Base-by-base conservation (phyloP, 2,329 filamentous ascomycete species). In the Monilinia polystroma region DNA sequence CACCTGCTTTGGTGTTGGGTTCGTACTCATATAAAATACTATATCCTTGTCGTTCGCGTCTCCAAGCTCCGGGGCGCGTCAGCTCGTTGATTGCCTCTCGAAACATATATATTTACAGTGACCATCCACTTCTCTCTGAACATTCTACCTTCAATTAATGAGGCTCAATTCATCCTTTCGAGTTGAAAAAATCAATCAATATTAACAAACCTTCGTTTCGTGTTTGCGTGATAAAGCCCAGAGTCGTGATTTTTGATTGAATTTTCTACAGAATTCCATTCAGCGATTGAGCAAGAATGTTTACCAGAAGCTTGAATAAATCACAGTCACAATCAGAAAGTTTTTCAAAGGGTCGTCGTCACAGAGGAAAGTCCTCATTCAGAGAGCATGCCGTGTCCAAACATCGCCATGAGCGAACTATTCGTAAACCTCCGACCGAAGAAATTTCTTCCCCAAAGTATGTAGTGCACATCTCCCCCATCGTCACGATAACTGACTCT, bases 331-430 rank as follows among this genome's bases (percentile, higher is more conserved):
- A 43, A 14, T 73, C 55, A 8, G 75, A 75, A 66, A 76, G 74
- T 63, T 76, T 77, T 69, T 73, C 74, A 26, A 71, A 68, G 54
- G 72, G 71, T 68, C 67, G 72, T 58, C 68, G 72, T 66, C 67
- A 67, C 20, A 75, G 73, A 58, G 68, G 66, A 32, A 74, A 72
- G 59, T 69, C 71, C 14, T 76, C 75, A 23, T 77, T 77, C 63
- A 68, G 76, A 63, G 76, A 77, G n/a, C 73, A 77, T 70, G 75
- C 73, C 4, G 72, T 77, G 45, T 76, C 74, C n/a, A 77, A 77
- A 64, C 71, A 71, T 68, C 74, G 76, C 35, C 68, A 70, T 43
- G 75, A 76, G 49, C 70, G 73, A 59, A 68, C 73, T 7, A 26
- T 45, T 26, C 72, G 73, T 35, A 74, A 68, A 67, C 69, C 68